Percentiles rank a stretch among this genome's conserved stretches.
These are phyloP conservation scores for Achaetomium macrosporum DNA, from an alignment of 2,329 filamentous ascomycete species.

Conservation along the genomic window DNA sequence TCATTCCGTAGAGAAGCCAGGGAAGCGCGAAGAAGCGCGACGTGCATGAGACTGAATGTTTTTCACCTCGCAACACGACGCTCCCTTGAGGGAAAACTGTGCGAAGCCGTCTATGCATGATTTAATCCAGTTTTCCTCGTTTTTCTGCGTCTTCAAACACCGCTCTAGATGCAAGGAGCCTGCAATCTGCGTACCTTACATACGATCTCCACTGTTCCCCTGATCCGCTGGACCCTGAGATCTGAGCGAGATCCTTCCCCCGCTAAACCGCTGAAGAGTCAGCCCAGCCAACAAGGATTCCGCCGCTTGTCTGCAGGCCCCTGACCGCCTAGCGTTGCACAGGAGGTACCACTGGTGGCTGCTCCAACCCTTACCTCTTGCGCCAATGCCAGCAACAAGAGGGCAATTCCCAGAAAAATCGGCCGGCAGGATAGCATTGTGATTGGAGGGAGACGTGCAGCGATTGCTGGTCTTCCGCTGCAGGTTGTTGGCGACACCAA, in stretches of 20 bases:
- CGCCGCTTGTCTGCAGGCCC: conserved; percentile 3
- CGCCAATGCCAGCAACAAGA: conserved; percentile 5
- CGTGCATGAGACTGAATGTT: background rate
- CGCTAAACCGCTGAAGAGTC: background rate
- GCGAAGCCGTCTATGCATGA: background rate
- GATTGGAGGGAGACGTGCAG: conserved; percentile 10
- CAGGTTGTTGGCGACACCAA: conserved; percentile 8
- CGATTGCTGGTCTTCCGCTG: conserved; percentile 8
- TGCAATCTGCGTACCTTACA: conserved; percentile 8
- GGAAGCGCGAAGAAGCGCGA: background rate
- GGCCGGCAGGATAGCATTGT: background rate
- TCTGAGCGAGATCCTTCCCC: background rate
- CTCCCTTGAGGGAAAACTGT: background rate
- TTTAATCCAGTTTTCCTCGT: conserved; percentile 1
- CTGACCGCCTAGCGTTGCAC: background rate
- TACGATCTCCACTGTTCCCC: background rate
- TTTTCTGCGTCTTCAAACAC: conserved; percentile 1
- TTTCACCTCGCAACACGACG: background rate
- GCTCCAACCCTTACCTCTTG: background rate
- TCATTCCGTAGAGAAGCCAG: conserved; percentile 7
- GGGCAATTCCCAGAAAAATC: background rate
- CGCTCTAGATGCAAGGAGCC: conserved; percentile 2
- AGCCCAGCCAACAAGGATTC: conserved; percentile 6
- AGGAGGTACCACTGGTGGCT: background rate
- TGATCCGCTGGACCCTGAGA: conserved; percentile 4